Evolutionary conservation across 805 yeast genomes (phyloP), one percentile per base, ranked within the genome.

Genomic region (Candida anglica): DNA sequence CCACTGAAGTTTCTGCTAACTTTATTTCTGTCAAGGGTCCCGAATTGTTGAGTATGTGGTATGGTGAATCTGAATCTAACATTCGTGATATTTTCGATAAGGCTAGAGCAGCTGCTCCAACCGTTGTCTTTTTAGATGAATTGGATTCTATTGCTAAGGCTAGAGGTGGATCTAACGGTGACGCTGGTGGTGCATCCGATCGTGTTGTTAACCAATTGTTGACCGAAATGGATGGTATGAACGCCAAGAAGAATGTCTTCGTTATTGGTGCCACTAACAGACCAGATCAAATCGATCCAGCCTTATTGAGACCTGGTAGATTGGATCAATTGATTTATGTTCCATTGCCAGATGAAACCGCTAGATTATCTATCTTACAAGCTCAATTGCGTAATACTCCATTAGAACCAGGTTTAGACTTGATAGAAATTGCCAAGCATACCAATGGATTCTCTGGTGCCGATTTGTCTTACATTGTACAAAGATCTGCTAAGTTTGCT

Each of bases 191-290:
- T 40, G 96, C 97, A 17, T 79, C 93, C 34, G 97, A 89, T 68
- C 81, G 95, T 64, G 96, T 89, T 43, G 97, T 89, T 34, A 89
- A 91, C 66, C 97, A 89, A 69, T 76, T 89, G 58, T 76, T 89
- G 60, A 88, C 97, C 6, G 96, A 89, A 70, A 93, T 93, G 98
- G 99, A 93, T 66, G 99, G 99, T 79, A 93, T 93, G 98, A 93
- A 93, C 60, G 96, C 97, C 44, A 93, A 93, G 74, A 93, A 93
- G 81, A 93, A 93, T 57, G 98, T 93, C 23, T 93, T 93, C 57
- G 97, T 93, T 37, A 87, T 93, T 68, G 99, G 98, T 69, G 99
- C 99, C 27, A 93, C 99, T 37, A 93, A 93, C 69, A 81, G 99
- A 73, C 99, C 99, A 26, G 99, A 94, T 64, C 98, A 93, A 71